Conservation (phyloP, 768 basidiomycete genomes). For the Podaxis carcinomalis region DNA sequence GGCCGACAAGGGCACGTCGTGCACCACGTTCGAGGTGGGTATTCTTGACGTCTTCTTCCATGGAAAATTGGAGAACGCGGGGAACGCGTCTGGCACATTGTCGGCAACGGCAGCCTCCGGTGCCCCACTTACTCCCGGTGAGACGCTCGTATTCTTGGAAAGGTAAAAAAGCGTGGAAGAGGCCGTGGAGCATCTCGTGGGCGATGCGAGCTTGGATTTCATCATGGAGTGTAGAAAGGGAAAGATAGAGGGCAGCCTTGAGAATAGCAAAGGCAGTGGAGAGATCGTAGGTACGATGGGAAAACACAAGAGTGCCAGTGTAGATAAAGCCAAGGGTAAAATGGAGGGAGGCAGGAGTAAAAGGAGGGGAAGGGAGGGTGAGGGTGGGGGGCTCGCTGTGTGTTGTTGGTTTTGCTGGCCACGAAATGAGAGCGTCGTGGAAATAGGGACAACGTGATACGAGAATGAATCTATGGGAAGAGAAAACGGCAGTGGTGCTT, state of each 20-base stretch:
- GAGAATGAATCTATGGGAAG: constrained; percentile 91
- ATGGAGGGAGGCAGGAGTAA: constrained; percentile 90
- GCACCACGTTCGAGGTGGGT: constrained; percentile 65
- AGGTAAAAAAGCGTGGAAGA: constrained; percentile 79
- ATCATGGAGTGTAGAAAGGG: constrained; percentile 63
- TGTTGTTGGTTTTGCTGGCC: constrained; percentile 31
- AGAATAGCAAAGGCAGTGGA: constrained; percentile 88
- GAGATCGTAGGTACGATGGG: constrained; percentile 90
- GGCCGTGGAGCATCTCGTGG: constrained; percentile 86
- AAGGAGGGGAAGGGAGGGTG: constrained; percentile 84
- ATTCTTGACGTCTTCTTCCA: constrained; percentile 75
- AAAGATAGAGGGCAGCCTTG: constrained; percentile 77
- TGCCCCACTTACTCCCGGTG: constrained; percentile 75
- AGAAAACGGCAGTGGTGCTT: constrained; percentile 77
- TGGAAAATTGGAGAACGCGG: constrained; percentile 78
- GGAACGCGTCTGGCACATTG: constrained; percentile 81
- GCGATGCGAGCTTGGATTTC: constrained; percentile 83
- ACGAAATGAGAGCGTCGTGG: constrained; percentile 69
- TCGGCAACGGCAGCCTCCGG: constrained; percentile 78
- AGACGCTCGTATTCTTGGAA: constrained; percentile 76
- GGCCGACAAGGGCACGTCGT: constrained; percentile 69
- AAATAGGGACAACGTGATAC: constrained; percentile 90
- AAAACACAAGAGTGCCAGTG: constrained; percentile 90
- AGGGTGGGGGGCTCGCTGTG: constrained; percentile 50
- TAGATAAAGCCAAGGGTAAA: constrained; percentile 95